phyloP scores from a whole-genome alignment of 1,284 basidiomycete genomes.

The Cryptococcus sp. region DNA sequence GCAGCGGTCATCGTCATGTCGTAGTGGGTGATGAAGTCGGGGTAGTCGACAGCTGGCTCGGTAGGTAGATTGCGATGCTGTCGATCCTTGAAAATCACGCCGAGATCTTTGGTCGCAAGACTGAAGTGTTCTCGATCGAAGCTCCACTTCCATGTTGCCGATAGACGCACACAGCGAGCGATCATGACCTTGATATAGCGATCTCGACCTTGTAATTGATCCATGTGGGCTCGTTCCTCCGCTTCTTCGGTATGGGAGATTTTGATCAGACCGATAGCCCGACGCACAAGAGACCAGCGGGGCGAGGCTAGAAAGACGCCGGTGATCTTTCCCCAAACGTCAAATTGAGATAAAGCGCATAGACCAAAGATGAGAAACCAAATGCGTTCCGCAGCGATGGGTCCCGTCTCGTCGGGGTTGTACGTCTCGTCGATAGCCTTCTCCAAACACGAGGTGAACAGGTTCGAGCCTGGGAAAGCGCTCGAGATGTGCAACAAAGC shows the following conservation, averaged over 20 bases:
- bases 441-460: slow-evolving; percentile 47
- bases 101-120: slow-evolving; percentile 59
- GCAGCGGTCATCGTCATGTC: slow-evolving; percentile 56
- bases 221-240: slow-evolving; percentile 49
- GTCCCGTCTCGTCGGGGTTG: slow-evolving; percentile 28
- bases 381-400: slow-evolving; percentile 61
- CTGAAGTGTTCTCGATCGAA: slow-evolving; percentile 61
- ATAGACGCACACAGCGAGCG: slow-evolving; percentile 66
- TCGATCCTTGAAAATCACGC: slow-evolving; percentile 72
- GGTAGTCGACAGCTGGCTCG: slow-evolving; percentile 65
- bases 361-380: slow-evolving; percentile 70
- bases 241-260: slow-evolving; percentile 54
- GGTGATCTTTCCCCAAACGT: slow-evolving; percentile 53
- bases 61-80: slow-evolving; percentile 70
- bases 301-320: slow-evolving; percentile 51
- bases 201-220: slow-evolving; percentile 60
- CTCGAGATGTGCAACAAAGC: slow-evolving; percentile 55
- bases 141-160: slow-evolving; percentile 68
- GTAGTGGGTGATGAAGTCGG: slow-evolving; percentile 64
- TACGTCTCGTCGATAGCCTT: slow-evolving; percentile 35
- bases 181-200: slow-evolving; percentile 68
- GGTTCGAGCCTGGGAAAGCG: slow-evolving; percentile 8
- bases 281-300: slow-evolving; percentile 62
- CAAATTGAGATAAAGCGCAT: slow-evolving; percentile 74
- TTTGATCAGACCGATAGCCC: slow-evolving; percentile 58